Conservation (phyloP, 164 flowering plant species). For the Magnolia kwangsiensis region DNA sequence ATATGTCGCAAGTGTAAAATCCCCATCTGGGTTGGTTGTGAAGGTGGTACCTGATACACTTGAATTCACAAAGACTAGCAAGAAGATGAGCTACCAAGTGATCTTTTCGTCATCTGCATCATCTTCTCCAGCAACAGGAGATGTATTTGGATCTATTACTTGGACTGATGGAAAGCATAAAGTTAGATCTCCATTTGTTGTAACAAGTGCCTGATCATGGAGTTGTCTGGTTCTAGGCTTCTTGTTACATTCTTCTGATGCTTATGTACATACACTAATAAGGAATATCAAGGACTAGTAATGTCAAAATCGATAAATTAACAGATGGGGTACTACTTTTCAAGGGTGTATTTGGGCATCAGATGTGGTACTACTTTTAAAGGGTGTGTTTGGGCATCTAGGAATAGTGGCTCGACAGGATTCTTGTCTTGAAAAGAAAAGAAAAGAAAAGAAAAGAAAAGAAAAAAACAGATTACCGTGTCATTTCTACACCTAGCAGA, state of each 20-base stretch:
- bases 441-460: no score
- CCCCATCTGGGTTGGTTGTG: constrained; percentile 44
- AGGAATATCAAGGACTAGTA: constrained; percentile 33
- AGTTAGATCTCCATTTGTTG: constrained; percentile 26
- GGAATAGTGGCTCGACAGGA: no score
- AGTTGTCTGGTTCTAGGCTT: no score
- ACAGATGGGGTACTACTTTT: constrained; percentile 54
- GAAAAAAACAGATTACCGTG: no score
- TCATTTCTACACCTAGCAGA: no score
- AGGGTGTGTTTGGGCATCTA: no score
- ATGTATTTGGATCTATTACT: constrained; percentile 28
- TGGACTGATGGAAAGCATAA: constrained; percentile 32
- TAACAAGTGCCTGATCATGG: constrained; percentile 14
- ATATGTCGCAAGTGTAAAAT: constrained; percentile 37
- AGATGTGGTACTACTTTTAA: no score
- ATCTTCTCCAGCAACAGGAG: constrained; percentile 10
- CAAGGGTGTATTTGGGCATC: constrained; percentile 42
- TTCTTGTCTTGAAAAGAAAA: no score
- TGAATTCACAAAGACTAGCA: constrained; percentile 35
- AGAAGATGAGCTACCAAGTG: constrained; percentile 53
- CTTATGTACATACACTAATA: neutral
- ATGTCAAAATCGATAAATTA: constrained; percentile 57
- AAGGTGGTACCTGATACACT: constrained; percentile 49
- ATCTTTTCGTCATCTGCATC: constrained; percentile 29
- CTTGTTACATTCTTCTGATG: neutral